Percentiles rank a stretch among this genome's conserved stretches.
Evolutionary conservation across 306 rosid genomes (phyloP).

Genomic region (Fagus sylvatica): DNA sequence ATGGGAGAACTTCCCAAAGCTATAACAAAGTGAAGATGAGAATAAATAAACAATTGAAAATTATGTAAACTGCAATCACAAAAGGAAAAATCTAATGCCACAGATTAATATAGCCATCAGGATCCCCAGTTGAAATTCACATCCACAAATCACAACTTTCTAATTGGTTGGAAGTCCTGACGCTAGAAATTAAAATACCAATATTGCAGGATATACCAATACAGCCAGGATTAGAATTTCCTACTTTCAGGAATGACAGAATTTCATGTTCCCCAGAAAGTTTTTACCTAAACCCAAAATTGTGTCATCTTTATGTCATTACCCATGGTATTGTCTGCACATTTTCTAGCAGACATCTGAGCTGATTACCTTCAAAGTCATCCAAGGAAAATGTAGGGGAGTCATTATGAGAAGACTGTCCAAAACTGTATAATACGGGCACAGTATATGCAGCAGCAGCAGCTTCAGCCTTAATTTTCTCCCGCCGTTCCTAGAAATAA

Average conservation of each 20-base stretch:
- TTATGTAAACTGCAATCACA: slow-evolving; percentile 3
- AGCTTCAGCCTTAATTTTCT: slow-evolving; percentile 84
- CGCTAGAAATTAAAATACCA: neutral
- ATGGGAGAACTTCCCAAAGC: slow-evolving; percentile 74
- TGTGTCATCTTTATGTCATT: neutral
- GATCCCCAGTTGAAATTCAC: neutral
- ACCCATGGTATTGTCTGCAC: slow-evolving; percentile 12
- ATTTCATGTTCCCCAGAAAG: neutral
- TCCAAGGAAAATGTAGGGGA: slow-evolving; percentile 80
- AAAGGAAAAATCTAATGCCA: neutral
- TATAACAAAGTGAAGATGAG: slow-evolving; percentile 29
- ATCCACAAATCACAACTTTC: neutral
- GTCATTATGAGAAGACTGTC: slow-evolving; percentile 33
- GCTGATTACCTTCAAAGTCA: slow-evolving; percentile 82
- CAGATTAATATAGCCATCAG: slow-evolving; percentile 10
- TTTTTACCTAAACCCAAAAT: neutral
- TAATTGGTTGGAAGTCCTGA: neutral
- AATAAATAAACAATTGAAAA: slow-evolving; percentile 2
- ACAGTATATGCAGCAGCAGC: slow-evolving; percentile 45
- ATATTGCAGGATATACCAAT: neutral
- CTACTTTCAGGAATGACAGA: neutral
- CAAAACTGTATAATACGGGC: slow-evolving; percentile 41
- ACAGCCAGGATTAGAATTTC: neutral
- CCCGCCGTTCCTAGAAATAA: slow-evolving; percentile 64
- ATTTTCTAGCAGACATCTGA: slow-evolving; percentile 12